phyloP scores from a whole-genome alignment of 768 basidiomycete genomes.

The Trametes cingulata region DNA sequence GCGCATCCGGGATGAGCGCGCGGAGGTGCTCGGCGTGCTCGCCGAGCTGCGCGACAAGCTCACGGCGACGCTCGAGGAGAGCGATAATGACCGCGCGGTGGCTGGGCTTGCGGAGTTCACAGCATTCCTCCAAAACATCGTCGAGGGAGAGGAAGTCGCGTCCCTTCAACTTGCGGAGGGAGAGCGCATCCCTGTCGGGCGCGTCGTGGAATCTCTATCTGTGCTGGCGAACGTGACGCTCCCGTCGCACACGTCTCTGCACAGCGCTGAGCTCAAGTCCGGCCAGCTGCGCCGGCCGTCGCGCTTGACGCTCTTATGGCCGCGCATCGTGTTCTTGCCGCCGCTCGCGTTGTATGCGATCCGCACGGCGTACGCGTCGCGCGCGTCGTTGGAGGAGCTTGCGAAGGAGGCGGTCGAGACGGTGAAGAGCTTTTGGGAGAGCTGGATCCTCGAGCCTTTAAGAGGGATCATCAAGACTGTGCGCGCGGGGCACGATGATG shows the following conservation, averaged over 20 bases:
- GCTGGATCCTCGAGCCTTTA: constrained; percentile 89
- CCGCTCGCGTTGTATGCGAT: constrained; percentile 58
- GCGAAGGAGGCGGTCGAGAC: constrained; percentile 67
- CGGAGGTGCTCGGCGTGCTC: constrained; percentile 65
- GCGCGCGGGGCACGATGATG: constrained; percentile 73
- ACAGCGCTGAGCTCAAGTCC: constrained; percentile 27
- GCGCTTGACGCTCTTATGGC: constrained; percentile 74
- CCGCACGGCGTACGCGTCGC: constrained; percentile 56
- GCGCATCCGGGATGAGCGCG: constrained; percentile 64
- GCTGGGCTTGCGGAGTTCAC: constrained; percentile 26
- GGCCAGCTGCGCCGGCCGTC: constrained; percentile 64
- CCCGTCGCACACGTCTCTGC: constrained; percentile 17
- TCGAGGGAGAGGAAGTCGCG: constrained; percentile 11
- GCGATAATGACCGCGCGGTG: neutral
- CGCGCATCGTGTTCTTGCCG: constrained; percentile 75
- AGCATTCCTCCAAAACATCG: constrained; percentile 4
- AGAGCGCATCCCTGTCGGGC: neutral
- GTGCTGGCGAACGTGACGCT: constrained; percentile 20
- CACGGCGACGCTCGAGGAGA: constrained; percentile 33
- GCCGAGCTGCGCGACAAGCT: constrained; percentile 53
- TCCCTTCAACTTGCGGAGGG: neutral
- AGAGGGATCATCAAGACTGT: constrained; percentile 81
- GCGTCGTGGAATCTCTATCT: constrained; percentile 20
- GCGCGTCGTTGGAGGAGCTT: constrained; percentile 56
- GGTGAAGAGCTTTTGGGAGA: constrained; percentile 66